These are phyloP conservation scores for Podospora bellae-mahoneyi DNA, from an alignment of 495 filamentous ascomycete species.

Conservation along the genomic window DNA sequence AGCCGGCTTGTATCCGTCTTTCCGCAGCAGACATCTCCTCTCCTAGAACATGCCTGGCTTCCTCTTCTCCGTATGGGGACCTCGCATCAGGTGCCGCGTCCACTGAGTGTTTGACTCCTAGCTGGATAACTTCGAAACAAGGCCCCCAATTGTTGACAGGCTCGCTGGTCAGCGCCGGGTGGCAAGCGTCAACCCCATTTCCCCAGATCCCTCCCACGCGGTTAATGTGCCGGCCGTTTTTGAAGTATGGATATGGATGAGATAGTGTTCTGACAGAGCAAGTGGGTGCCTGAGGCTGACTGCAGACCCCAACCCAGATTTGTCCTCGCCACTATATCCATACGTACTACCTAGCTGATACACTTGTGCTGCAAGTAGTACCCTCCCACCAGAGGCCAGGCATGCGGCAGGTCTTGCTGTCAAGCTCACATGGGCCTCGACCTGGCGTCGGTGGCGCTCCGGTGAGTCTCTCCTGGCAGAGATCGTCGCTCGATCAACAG, in stretches of 20 bases:
- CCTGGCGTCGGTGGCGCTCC: not conserved
- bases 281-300: not conserved
- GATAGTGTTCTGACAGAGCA: not conserved
- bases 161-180: not conserved
- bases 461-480: not conserved
- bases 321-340: not conserved
- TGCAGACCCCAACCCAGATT: not conserved
- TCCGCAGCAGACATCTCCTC: not conserved
- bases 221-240: not conserved
- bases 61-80: not conserved
- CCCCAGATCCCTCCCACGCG: not conserved
- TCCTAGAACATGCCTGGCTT: not conserved
- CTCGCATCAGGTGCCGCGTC: constrained; percentile 1
- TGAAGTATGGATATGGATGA: not conserved
- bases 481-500: not conserved
- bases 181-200: not conserved
- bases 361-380: not conserved
- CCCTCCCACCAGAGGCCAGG: not conserved
- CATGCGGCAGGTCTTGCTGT: not conserved
- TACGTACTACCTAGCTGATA: not conserved
- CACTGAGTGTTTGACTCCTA: not conserved
- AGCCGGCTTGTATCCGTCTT: not conserved
- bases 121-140: constrained; percentile 5
- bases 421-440: not conserved
- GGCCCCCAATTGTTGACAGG: constrained; percentile 3